Evolutionary conservation across 305 asterid species (phyloP).

Genomic region (Caryopteris hybrid): DNA sequence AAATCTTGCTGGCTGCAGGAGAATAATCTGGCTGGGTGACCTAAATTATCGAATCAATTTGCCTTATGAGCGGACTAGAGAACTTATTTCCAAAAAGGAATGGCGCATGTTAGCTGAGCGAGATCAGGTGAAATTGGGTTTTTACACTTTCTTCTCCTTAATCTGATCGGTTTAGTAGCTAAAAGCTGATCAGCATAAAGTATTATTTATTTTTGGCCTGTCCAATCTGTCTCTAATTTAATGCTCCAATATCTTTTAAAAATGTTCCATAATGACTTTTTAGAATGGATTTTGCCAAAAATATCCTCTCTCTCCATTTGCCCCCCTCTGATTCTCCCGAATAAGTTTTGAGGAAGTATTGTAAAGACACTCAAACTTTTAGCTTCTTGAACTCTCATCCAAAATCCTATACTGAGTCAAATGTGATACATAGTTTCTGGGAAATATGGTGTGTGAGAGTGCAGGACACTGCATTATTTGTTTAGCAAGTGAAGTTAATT

Average conservation of each 20-base stretch:
- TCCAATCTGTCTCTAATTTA: background rate
- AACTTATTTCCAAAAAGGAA: slow-evolving; percentile 60
- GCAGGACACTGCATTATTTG: background rate
- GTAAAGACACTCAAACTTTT: background rate
- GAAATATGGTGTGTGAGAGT: background rate
- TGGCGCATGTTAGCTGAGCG: slow-evolving; percentile 65
- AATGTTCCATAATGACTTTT: background rate
- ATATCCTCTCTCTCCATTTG: background rate
- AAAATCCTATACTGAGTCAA: background rate
- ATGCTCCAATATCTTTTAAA: background rate
- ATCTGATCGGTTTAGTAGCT: background rate
- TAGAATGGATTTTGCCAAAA: background rate
- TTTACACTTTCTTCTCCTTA: background rate
- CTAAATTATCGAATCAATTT: slow-evolving; percentile 84
- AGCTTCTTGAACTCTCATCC: background rate
- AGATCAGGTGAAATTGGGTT: slow-evolving; percentile 65
- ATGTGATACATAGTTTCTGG: background rate
- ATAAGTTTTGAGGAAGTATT: background rate
- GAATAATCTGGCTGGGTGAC: slow-evolving; percentile 94
- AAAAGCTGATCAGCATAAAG: background rate
- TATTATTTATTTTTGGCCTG: background rate
- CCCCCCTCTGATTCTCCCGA: background rate
- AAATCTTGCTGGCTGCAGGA: slow-evolving; percentile 50
- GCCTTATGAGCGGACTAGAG: slow-evolving; percentile 67
- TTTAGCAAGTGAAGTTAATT: too few species aligned